Percentiles rank a stretch among this genome's conserved stretches.
Conservation (phyloP, 139 green algal genomes). For the Ulvella scutata region DNA sequence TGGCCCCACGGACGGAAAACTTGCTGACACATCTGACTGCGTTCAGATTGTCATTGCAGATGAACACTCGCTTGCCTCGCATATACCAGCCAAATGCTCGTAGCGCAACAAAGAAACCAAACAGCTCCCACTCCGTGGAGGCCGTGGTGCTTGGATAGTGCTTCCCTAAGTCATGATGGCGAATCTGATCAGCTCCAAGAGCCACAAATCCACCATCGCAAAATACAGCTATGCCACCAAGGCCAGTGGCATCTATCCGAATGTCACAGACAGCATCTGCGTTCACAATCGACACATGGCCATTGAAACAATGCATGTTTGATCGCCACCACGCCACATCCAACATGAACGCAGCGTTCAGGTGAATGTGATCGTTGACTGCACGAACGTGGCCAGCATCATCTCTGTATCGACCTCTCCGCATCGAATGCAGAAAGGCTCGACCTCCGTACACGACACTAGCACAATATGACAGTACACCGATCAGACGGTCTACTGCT, state of each 20-base stretch:
- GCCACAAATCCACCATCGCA: background rate
- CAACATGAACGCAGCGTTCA: background rate
- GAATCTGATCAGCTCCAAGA: background rate
- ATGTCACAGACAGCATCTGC: background rate
- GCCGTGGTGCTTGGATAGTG: background rate
- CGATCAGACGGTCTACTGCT: background rate
- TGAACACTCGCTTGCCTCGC: background rate
- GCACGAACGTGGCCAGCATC: background rate
- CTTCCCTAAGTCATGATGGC: too few relatives aligned
- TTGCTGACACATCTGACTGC: background rate
- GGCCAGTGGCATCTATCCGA: background rate
- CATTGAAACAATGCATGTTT: background rate
- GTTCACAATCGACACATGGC: background rate
- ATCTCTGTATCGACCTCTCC: background rate
- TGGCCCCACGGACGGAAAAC: background rate
- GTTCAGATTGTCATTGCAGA: background rate
- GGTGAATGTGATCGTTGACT: background rate
- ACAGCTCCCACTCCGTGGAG: too few relatives aligned
- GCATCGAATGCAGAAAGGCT: background rate
- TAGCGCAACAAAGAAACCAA: too few relatives aligned
- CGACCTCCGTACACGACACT: background rate
- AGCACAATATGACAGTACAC: background rate
- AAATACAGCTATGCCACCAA: background rate
- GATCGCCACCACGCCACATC: background rate
- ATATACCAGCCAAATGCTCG: background rate